Base-by-base conservation (phyloP, 2,329 filamentous ascomycete species). In the Macrophomina pseudophaseolina region DNA sequence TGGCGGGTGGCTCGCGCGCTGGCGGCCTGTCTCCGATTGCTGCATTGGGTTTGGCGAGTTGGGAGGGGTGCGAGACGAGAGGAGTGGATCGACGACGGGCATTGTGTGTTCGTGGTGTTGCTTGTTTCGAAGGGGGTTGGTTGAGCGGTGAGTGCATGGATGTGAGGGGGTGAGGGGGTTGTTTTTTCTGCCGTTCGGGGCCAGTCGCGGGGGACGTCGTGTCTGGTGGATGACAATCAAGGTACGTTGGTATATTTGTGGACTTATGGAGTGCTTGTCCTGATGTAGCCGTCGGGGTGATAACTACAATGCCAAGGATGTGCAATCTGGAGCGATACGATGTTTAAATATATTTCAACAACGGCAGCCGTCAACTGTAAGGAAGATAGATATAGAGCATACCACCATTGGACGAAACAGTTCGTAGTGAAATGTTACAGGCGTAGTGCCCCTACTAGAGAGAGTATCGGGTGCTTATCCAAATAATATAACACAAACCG, bases 11-110 rank as follows among this genome's bases (percentile, higher is more conserved):
- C 49, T 52, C 33, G 49, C 23, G 49, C 49, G 54, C 30, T 59
- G 54, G 54, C 54, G 54, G 54, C 46, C 54, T 59, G 54, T 59
- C 54, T 58, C 53, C 42, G 38, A n/a, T 58, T 46, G 40, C 28
- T 46, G 42, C 3, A 16, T 48, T n/a, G 23, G 16, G 42, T n/a
- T 48, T 60, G 42, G 42, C 30, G 51, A 6, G 16, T 7, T 40
- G 53, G 23, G n/a, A 8, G 14, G 18, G 11, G 23, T 23, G 42
- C 14, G 58, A 32, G 9, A 38, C 30, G 44, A 44, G 58, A 23
- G 16, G 12, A 18, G 56, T n/a, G 30, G 58, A 62, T 62, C 42
- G 42, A 49, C 42, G 40, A 23, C 44, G 58, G 42, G 30, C 30
- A 62, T 46, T 60, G 56, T 32, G 30, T 32, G 33, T 40, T 14